Percentiles rank a stretch among this genome's conserved stretches.
These are phyloP conservation scores for Trebouxia sp. DNA, from an alignment of 139 green algal genomes.

Conservation along the genomic window DNA sequence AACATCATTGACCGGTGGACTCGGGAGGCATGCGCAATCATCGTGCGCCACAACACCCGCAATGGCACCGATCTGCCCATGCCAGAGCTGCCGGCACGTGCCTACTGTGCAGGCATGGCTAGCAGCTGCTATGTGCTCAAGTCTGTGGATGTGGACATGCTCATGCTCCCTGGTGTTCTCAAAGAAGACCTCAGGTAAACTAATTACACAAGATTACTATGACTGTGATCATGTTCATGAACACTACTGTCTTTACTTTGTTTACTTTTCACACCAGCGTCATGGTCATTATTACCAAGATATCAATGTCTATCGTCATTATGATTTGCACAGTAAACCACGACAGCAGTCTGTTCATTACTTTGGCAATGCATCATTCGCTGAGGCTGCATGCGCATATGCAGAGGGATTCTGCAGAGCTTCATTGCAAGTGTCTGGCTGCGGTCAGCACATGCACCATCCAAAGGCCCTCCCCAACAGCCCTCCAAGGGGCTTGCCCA, in stretches of 20 bases:
- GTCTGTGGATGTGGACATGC: conserved; percentile 21
- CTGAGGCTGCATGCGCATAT: too few relatives aligned
- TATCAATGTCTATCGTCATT: too few relatives aligned
- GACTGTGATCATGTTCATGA: too few relatives aligned
- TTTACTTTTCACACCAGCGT: too few relatives aligned
- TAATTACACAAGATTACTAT: neutral
- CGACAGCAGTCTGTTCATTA: too few relatives aligned
- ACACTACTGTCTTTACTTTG: too few relatives aligned
- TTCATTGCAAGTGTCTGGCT: conserved; percentile 9
- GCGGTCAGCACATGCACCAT: neutral
- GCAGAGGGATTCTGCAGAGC: neutral
- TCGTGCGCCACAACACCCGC: conserved; percentile 20
- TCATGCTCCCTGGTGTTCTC: conserved; percentile 13
- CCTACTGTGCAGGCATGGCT: conserved; percentile 20
- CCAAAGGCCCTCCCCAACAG: too few relatives aligned
- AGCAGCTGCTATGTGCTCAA: conserved; percentile 26
- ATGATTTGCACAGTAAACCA: too few relatives aligned
- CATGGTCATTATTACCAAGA: too few relatives aligned
- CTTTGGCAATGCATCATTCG: neutral
- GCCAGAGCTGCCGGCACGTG: conserved; percentile 11
- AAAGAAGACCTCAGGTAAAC: conserved; percentile 9
- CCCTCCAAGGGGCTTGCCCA: neutral
- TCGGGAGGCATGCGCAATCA: conserved; percentile 6
- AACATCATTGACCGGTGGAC: conserved; percentile 27
- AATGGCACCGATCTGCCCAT: conserved; percentile 20